Conservation (phyloP, 2,329 filamentous ascomycete genomes). For the Neobulgaria alba region DNA sequence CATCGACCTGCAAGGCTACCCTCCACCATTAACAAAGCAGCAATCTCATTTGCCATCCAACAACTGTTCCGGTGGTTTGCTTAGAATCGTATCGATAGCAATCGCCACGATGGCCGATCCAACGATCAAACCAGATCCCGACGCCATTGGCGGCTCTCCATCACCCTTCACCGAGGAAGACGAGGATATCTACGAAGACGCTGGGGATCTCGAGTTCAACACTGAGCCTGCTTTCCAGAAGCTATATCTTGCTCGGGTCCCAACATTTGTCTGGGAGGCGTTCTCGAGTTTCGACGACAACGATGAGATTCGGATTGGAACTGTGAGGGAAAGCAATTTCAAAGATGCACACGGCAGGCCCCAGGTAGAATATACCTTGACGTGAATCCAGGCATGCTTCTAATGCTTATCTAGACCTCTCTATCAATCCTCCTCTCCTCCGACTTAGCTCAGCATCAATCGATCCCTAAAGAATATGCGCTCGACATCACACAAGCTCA, state of each 20-base stretch:
- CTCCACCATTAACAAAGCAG: too few relatives aligned
- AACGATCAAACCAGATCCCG: constrained; percentile 42
- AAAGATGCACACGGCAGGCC: constrained; percentile 43
- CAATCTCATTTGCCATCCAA: too few relatives aligned
- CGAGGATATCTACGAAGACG: constrained; percentile 64
- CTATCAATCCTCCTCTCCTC: constrained; percentile 60
- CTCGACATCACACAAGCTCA: constrained; percentile 58
- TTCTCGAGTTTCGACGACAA: constrained; percentile 73
- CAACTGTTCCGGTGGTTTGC: too few relatives aligned
- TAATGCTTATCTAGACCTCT: constrained; percentile 31
- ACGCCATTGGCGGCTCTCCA: constrained; percentile 32
- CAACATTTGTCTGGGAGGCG: constrained; percentile 70
- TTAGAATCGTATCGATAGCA: constrained; percentile 18
- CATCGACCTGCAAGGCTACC: too few relatives aligned
- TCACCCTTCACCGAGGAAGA: constrained; percentile 41
- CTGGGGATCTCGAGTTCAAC: constrained; percentile 53
- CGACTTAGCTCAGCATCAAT: constrained; percentile 57
- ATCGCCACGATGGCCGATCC: constrained; percentile 25
- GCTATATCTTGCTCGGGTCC: constrained; percentile 68
- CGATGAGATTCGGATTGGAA: constrained; percentile 74
- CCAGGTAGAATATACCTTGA: constrained; percentile 26
- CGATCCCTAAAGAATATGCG: constrained; percentile 82
- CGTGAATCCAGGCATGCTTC: constrained; percentile 2
- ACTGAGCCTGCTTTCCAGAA: constrained; percentile 30
- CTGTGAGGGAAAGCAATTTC: constrained; percentile 42